Conservation (phyloP, 306 rosid species). For the Vigna unguiculata region DNA sequence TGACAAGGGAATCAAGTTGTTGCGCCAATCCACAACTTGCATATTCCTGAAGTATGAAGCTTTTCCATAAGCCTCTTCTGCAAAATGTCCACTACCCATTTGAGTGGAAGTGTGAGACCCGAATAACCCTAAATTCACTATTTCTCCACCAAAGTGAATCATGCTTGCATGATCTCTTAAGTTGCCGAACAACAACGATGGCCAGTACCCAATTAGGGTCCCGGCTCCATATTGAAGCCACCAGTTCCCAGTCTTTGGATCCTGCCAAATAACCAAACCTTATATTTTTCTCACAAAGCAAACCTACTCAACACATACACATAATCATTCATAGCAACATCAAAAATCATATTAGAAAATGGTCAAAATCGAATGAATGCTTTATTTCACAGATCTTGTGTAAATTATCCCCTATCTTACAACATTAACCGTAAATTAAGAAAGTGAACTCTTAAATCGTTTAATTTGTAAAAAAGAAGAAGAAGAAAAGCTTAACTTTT, state of each 20-base stretch:
- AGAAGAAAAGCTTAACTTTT: conserved; percentile 25
- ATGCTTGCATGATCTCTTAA: conserved; percentile 73
- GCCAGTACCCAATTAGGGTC: conserved; percentile 81
- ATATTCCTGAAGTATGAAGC: conserved; percentile 80
- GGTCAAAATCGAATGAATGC: conserved; percentile 2
- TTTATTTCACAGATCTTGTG: conserved; percentile 3
- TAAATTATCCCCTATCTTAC: neutral
- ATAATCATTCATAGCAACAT: conserved; percentile 36
- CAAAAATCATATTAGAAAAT: neutral
- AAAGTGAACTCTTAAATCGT: neutral
- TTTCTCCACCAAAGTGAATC: conserved; percentile 87
- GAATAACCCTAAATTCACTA: conserved; percentile 59
- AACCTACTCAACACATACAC: conserved; percentile 37
- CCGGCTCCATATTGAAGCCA: conserved; percentile 84
- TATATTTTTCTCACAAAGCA: conserved; percentile 26
- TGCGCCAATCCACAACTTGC: conserved; percentile 85
- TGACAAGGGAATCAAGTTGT: conserved; percentile 65
- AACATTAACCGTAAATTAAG: neutral
- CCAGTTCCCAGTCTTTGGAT: conserved; percentile 91
- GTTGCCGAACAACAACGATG: conserved; percentile 73
- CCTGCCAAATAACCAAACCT: conserved; percentile 46
- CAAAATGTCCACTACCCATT: conserved; percentile 88
- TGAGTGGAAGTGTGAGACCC: conserved; percentile 79
- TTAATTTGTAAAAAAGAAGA: neutral
- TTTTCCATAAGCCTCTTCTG: conserved; percentile 74